Percentiles rank a stretch among this genome's conserved stretches.
Evolutionary conservation across 345 rosid genomes (phyloP).

Genomic region (Euclidium syriacum): DNA sequence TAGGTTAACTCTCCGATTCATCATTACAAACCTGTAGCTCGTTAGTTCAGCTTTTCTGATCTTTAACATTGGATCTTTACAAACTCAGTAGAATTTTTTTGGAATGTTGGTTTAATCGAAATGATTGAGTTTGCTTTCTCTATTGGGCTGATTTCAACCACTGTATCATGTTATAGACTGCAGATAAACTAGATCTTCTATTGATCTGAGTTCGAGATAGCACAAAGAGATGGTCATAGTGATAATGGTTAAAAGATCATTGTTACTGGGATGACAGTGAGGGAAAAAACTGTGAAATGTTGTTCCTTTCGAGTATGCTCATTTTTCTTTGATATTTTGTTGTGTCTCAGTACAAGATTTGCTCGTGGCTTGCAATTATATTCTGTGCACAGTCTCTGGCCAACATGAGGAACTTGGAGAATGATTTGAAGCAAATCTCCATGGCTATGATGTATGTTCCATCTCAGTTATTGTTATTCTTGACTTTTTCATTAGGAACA

Average conservation of each 20-base stretch:
- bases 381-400: slow-evolving; percentile 91
- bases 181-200: not conserved
- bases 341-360: slow-evolving; percentile 71
- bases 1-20: not conserved
- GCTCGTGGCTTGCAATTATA: slow-evolving; percentile 95
- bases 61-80: not conserved
- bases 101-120: not conserved
- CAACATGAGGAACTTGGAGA: slow-evolving; percentile 83
- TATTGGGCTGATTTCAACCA: not conserved
- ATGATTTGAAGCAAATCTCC: slow-evolving; percentile 93
- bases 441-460: slow-evolving; percentile 90
- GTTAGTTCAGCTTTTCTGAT: not conserved
- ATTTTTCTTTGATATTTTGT: not conserved
- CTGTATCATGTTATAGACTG: not conserved
- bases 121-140: not conserved
- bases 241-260: not conserved
- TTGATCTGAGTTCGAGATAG: not conserved
- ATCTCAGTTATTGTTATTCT: not conserved
- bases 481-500: not conserved
- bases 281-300: not conserved
- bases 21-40: not conserved
- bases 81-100: not conserved
- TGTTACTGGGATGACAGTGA: not conserved
- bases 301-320: not conserved
- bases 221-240: not conserved